phyloP scores from a whole-genome alignment of 129 eudicot species.

The Escallonia rubra region DNA sequence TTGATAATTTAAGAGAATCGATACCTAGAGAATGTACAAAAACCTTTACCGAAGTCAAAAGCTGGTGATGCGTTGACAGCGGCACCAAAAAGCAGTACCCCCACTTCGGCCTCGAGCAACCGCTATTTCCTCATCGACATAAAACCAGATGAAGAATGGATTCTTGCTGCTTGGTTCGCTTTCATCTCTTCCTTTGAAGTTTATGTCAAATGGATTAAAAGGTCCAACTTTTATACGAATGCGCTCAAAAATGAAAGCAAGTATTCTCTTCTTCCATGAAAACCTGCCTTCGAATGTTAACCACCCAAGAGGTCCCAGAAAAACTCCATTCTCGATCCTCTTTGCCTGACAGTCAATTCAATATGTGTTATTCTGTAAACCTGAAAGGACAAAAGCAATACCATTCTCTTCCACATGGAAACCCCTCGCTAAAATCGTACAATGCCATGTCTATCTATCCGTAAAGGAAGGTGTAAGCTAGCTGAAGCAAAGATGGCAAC shows the following conservation, averaged over 20 bases:
- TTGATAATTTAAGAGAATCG: no score
- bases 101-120: constrained; percentile 97
- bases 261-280: constrained; percentile 93
- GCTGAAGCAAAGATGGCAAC: no score
- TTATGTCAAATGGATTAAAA: constrained; percentile 59
- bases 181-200: constrained; percentile 62
- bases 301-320: constrained; percentile 70
- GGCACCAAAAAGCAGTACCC: constrained; percentile 98
- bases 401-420: no score
- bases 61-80: constrained; percentile 41
- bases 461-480: no score
- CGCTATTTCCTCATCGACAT: constrained; percentile 87
- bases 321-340: constrained; percentile 97
- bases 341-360: constrained; percentile 47
- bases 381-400: no score
- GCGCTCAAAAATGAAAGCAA: constrained; percentile 73
- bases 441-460: no score
- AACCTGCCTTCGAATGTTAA: constrained; percentile 88
- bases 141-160: constrained; percentile 95
- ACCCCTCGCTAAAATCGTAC: no score
- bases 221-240: constrained; percentile 78
- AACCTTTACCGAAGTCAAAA: no score
- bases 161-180: constrained; percentile 79
- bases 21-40: no score
- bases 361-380: neutral